These are phyloP conservation scores for Prunus persica DNA, from an alignment of 306 rosid species.

Conservation along the genomic window Prunus_persica_NCBIv2 NC_034009.1:34125501-34126000, in stretches of 20 bases:
- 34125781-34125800: constrained; percentile 26
- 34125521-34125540: constrained; percentile 41
- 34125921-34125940: constrained; percentile 63
- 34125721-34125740: constrained; percentile 38
- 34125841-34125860: constrained; percentile 27
- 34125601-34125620: constrained; percentile 26
- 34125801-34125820: constrained; percentile 12
- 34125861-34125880: constrained; percentile 28
- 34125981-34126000: constrained; percentile 68
- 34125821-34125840: constrained; percentile 24
- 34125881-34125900: constrained; percentile 27
- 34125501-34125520: constrained; percentile 56
- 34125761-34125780: constrained; percentile 35
- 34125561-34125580: constrained; percentile 29
- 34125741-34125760: constrained; percentile 39
- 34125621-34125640: constrained; percentile 36
- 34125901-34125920: constrained; percentile 61
- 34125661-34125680: constrained; percentile 45
- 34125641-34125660: constrained; percentile 22
- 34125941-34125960: constrained; percentile 46
- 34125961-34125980: constrained; percentile 51
- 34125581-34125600: constrained; percentile 36
- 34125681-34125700: constrained; percentile 41
- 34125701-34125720: constrained; percentile 29
- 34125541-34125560: constrained; percentile 34